A percentile compares a stretch with the other conserved stretches of the same genome.
Evolutionary conservation across 345 rosid genomes (phyloP).

Genomic region (Populus euphratica): DNA sequence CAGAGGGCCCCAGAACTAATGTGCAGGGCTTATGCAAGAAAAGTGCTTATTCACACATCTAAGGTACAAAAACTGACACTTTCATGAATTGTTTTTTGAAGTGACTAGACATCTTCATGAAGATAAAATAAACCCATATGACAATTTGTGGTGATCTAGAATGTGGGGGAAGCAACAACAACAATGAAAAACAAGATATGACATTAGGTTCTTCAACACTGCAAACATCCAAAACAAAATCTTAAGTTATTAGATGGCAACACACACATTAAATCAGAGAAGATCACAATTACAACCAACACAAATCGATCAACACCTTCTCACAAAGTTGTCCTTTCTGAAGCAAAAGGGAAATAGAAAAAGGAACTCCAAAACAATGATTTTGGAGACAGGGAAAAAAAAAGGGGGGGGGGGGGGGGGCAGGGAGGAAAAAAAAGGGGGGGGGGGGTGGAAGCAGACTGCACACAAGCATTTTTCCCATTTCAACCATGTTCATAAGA

Average conservation of each 20-base stretch:
- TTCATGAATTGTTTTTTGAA: background rate
- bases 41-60: background rate
- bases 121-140: background rate
- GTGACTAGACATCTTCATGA: background rate
- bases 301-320: background rate
- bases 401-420: too few relatives aligned
- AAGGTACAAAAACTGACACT: background rate
- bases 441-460: too few relatives aligned
- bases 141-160: too few relatives aligned
- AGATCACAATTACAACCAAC: background rate
- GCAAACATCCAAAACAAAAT: background rate
- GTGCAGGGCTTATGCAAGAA: background rate
- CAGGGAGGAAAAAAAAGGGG: too few relatives aligned
- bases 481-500: too few relatives aligned
- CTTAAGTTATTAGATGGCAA: background rate
- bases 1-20: background rate
- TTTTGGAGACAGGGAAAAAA: background rate
- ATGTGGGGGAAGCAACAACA: too few relatives aligned
- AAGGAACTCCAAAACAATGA: background rate
- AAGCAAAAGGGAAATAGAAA: background rate
- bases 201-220: background rate
- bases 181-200: too few relatives aligned
- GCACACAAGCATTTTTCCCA: too few relatives aligned
- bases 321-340: background rate
- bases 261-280: background rate